Evolutionary conservation across 371 early-diverging fungal species (phyloP), one percentile per base, ranked within the genome.

Genomic region (Syncephalastrum racemosum): DNA sequence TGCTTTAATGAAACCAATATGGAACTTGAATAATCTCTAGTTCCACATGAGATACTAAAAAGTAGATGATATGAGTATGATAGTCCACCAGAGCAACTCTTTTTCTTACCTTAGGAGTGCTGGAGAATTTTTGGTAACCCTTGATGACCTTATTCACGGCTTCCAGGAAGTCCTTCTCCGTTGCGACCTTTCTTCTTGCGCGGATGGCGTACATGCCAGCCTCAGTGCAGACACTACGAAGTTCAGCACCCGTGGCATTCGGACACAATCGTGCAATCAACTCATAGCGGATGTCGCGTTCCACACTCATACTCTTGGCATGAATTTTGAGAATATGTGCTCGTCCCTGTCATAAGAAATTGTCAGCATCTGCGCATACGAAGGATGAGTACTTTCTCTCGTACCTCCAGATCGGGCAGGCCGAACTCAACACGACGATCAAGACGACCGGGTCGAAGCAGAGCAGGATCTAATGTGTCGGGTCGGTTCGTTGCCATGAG

Each of bases 161-260:
- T 66, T 97, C 96, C 76, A 99, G 81, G 80, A 99, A 99, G 84
- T 99, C 99, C 79, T 98, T 95, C 75, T 99, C 99, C 27, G 98
- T 99, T 6, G 99, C 99, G 40, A 96, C 85, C 91, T 99, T 99
- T 83, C 99, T 87, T 75, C 99, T 84, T 54, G 97, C 94, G 41
- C 99, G 88, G 62, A 99, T 99, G 8, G 99, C 99, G 86, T 96
- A 99, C 99, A 99, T 99, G 54, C 99, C 99, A 24, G 99, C 99
- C 80, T 99, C 99, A 23, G 99, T 99, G 81, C 99, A 99, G 48
- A 99, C 99, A 79, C 95, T 93, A 64, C 98, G 96, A 56, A 98
- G 94, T 75, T 99, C 99, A 25, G 99, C 99, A 62, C 99, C 99
- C 62, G 93, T 93, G 45, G 96, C 90, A 50, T 98, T 98, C 19